These are phyloP conservation scores for Boletus tylopilopsis DNA, from an alignment of 768 basidiomycete species.

Conservation along the genomic window DNA sequence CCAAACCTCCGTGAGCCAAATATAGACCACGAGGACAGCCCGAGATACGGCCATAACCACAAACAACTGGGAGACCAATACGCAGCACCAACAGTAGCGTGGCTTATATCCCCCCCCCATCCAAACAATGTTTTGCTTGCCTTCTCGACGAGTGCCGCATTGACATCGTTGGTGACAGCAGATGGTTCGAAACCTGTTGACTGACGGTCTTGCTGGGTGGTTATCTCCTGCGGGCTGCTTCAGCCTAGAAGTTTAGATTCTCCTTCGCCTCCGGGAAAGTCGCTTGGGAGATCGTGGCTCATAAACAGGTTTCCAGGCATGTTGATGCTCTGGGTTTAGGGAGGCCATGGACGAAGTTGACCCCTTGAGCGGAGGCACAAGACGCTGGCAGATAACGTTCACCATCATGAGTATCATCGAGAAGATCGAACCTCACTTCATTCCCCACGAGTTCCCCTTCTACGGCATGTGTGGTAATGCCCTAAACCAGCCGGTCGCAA, in stretches of 20 bases:
- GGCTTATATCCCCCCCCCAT: too few species aligned
- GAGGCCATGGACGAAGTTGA: slow-evolving; percentile 43
- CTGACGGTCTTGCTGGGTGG: slow-evolving; percentile 33
- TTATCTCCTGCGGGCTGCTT: slow-evolving; percentile 33
- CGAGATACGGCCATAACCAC: too few species aligned
- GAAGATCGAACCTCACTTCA: slow-evolving; percentile 32
- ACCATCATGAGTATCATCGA: neutral
- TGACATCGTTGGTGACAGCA: slow-evolving; percentile 4
- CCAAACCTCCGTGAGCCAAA: too few species aligned
- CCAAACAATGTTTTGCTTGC: slow-evolving; percentile 27
- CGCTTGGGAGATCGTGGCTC: slow-evolving; percentile 27
- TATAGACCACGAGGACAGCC: too few species aligned
- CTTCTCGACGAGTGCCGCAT: slow-evolving; percentile 21
- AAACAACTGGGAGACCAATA: too few species aligned
- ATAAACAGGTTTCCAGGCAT: neutral
- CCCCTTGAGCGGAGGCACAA: slow-evolving; percentile 47
- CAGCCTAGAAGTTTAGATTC: slow-evolving; percentile 43
- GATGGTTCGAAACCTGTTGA: slow-evolving; percentile 44
- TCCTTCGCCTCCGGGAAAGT: slow-evolving; percentile 51
- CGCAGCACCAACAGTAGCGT: too few species aligned
- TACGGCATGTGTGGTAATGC: slow-evolving; percentile 55
- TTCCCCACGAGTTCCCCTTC: slow-evolving; percentile 44
- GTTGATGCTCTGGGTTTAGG: slow-evolving; percentile 44
- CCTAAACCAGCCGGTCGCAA: slow-evolving; percentile 27
- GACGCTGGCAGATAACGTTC: slow-evolving; percentile 31